These are phyloP conservation scores for Blastobotrys ciferrii DNA, from an alignment of 1,139 yeast species.

Conservation along the genomic window DNA sequence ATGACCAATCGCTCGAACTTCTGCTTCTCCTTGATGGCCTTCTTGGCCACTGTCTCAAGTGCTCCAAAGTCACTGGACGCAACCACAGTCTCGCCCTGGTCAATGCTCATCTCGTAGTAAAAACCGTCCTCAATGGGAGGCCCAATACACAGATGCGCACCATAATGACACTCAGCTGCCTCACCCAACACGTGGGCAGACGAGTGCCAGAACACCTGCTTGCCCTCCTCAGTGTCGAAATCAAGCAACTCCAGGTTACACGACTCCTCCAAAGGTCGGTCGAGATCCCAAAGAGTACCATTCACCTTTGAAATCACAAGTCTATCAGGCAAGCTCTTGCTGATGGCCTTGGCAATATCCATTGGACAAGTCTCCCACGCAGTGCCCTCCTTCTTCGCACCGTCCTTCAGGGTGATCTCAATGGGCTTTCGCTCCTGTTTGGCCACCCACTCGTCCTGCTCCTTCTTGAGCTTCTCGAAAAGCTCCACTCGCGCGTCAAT, in stretches of 20 bases:
- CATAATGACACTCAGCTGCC: conserved; percentile 94
- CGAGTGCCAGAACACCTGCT: conserved; percentile 97
- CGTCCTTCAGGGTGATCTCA: conserved; percentile 82
- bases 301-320: conserved; percentile 89
- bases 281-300: conserved; percentile 92
- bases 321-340: conserved; percentile 84
- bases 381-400: conserved; percentile 70
- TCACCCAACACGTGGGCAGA: conserved; percentile 98
- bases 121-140: conserved; percentile 99
- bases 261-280: conserved; percentile 84
- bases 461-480: conserved; percentile 77
- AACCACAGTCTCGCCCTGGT: conserved; percentile 72
- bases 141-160: conserved; percentile 89
- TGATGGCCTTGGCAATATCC: conserved; percentile 78
- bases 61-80: conserved; percentile 79
- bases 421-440: conserved; percentile 60
- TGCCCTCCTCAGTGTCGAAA: conserved; percentile 86
- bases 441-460: conserved; percentile 72
- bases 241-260: conserved; percentile 69
- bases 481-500: conserved; percentile 74
- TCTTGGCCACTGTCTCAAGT: conserved; percentile 84
- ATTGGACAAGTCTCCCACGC: conserved; percentile 90
- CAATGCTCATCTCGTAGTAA: conserved; percentile 93
- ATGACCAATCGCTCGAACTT: conserved; percentile 90
- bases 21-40: conserved; percentile 94